Evolutionary conservation across 768 basidiomycete species (phyloP), one percentile per base, ranked within the genome.

Genomic region (Rhodocollybia butyracea): DNA sequence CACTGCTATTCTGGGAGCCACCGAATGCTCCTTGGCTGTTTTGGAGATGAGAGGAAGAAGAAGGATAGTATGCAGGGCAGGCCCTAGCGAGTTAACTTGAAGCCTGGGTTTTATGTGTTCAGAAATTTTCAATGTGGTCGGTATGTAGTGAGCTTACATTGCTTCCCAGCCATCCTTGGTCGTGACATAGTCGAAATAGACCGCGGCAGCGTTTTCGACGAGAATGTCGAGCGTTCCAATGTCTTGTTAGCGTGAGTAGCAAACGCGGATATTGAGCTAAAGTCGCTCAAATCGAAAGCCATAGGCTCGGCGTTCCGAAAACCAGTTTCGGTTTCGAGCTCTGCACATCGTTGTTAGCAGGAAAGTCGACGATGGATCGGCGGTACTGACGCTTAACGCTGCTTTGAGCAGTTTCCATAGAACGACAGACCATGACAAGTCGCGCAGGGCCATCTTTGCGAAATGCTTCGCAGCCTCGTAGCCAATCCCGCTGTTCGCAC

Each of bases 401-500:
- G 10, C 59, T 66, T 42, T 70, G 59, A 3, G 74, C 76, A 50
- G 68, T 74, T 19, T 61, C 57, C 43, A 69, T 46, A 47, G 57
- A 72, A 15, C 76, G 62, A 55, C 74, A 78, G 3, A 66, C 74
- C 11, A 80, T 29, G 22, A 80, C 68, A 3, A 79, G 61, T 46
- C 64, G 66, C 1, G 51, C 70, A 21, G 78, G 69, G 42, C 71
- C 78, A 80, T 76, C 1, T 57, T 41, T 0, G 77, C 77, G 32
- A 81, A 75, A 52, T 79, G 74, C 54, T 73, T 76, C 5, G 73
- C 65, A 1, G 76, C 71, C 59, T 80, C 78, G 40, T 78, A 71
- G 1, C 80, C 80, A 3, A 81, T 54, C 2, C 81, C 84, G 21
- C 70, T 69, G 59, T 85, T 85, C 2, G 81, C 78, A 6, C 76